A percentile compares a stretch with the other conserved stretches of the same genome.
Conservation (phyloP, 139 green algal genomes). For the Astrephomene gubernaculifera region DNA sequence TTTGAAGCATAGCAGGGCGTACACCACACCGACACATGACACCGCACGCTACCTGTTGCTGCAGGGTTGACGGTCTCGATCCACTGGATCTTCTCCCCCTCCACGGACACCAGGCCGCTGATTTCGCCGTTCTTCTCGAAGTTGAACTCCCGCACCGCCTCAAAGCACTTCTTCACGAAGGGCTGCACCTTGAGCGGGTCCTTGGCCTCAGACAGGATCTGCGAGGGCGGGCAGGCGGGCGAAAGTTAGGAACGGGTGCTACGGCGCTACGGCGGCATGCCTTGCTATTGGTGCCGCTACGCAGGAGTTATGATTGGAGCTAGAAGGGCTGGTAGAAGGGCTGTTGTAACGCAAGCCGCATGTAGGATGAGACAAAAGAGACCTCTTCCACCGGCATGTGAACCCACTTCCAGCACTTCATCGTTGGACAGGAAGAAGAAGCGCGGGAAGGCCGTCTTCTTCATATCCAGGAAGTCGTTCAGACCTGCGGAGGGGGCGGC, state of each 20-base stretch:
- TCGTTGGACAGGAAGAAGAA: conserved; percentile 91
- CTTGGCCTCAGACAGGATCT: conserved; percentile 82
- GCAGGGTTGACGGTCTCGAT: conserved; percentile 74
- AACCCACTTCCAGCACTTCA: conserved; percentile 72
- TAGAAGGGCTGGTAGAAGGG: too few relatives aligned
- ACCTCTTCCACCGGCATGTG: too few relatives aligned
- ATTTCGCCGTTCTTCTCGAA: conserved; percentile 69
- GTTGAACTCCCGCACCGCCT: conserved; percentile 77
- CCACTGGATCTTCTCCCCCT: conserved; percentile 82
- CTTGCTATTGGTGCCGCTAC: too few relatives aligned
- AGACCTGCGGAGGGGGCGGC: conserved; percentile 58
- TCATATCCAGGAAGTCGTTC: conserved; percentile 77
- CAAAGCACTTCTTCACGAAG: conserved; percentile 87
- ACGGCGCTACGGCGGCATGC: too few relatives aligned
- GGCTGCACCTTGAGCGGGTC: conserved; percentile 80
- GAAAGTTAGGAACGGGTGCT: too few relatives aligned
- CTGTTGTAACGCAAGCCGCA: too few relatives aligned
- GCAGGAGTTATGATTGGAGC: too few relatives aligned
- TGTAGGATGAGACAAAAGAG: too few relatives aligned
- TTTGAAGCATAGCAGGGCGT: too few relatives aligned
- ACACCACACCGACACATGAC: too few relatives aligned
- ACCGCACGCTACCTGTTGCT: conserved; percentile 44
- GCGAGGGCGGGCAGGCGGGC: conserved; percentile 69
- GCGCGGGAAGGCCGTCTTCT: conserved; percentile 77
- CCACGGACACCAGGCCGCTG: conserved; percentile 59